A percentile compares a stretch with the other conserved stretches of the same genome.
Evolutionary conservation across 1,139 yeast species (phyloP).

Genomic region (Eremothecium coryli): DNA sequence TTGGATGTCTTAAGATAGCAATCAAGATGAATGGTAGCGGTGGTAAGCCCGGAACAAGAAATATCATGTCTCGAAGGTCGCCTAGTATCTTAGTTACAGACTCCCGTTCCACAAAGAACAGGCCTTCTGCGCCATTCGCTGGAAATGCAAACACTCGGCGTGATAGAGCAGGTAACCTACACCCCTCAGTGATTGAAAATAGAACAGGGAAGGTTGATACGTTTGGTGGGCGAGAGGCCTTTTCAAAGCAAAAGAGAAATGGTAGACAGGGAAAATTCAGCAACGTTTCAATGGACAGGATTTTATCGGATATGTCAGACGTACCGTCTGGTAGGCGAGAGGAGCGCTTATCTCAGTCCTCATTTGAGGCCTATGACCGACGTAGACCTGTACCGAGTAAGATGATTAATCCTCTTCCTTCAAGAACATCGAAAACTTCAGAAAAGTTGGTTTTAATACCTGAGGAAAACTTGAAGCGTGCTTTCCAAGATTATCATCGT

Average conservation of each 20-base stretch:
- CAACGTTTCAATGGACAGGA: slow-evolving; percentile 61
- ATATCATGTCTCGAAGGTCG: slow-evolving; percentile 41
- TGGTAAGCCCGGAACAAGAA: slow-evolving; percentile 1
- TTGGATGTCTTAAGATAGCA: too few species aligned
- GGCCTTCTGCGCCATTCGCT: slow-evolving; percentile 81
- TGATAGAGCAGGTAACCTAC: not conserved
- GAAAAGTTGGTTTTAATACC: slow-evolving; percentile 84
- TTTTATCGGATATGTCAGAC: slow-evolving; percentile 67
- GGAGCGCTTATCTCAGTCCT: slow-evolving; percentile 31
- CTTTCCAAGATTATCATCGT: slow-evolving; percentile 4
- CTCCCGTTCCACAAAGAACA: slow-evolving; percentile 53
- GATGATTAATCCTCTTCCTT: slow-evolving; percentile 59
- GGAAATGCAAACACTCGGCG: slow-evolving; percentile 28
- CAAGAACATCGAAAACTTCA: slow-evolving; percentile 79
- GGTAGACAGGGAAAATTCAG: slow-evolving; percentile 37
- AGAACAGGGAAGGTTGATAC: not conserved
- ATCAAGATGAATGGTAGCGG: not conserved
- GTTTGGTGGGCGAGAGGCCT: slow-evolving; percentile 1
- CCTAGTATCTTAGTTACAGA: slow-evolving; percentile 93
- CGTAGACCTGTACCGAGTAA: slow-evolving; percentile 34
- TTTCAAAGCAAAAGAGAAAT: not conserved
- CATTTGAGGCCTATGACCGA: slow-evolving; percentile 21
- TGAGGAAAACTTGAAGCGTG: slow-evolving; percentile 36
- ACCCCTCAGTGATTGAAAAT: slow-evolving; percentile 3
- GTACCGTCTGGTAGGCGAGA: slow-evolving; percentile 57